Percentiles rank a stretch among this genome's conserved stretches.
These are phyloP conservation scores for Polygonum aviculare DNA, from an alignment of 148 eudicot species.

Conservation along the genomic window DNA sequence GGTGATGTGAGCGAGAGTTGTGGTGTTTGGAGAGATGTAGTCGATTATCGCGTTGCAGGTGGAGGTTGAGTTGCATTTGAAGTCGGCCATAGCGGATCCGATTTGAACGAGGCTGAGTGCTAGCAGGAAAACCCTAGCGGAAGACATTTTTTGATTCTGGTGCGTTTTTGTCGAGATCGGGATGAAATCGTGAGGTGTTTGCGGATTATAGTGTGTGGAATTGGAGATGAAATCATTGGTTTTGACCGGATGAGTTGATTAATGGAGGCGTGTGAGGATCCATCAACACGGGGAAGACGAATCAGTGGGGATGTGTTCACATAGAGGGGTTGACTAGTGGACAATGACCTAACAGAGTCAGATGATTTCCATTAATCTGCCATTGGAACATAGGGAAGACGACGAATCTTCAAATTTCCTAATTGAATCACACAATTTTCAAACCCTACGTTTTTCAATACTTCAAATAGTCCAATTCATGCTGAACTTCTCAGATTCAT, in stretches of 20 bases:
- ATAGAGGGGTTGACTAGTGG: background rate
- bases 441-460: background rate
- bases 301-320: background rate
- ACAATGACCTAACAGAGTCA: background rate
- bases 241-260: background rate
- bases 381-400: background rate
- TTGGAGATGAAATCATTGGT: background rate
- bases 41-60: conserved; percentile 7
- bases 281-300: background rate
- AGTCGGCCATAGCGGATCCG: background rate
- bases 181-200: background rate
- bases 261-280: background rate
- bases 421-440: background rate
- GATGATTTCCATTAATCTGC: background rate
- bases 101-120: background rate
- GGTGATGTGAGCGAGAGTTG: background rate
- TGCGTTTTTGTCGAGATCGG: no score
- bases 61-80: conserved; percentile 11
- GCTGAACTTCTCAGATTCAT: no score
- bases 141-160: background rate
- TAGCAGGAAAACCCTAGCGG: background rate
- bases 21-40: conserved; percentile 10
- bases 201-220: background rate
- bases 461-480: no score
- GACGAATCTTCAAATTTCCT: background rate